Conservation (phyloP, 371 early-diverging fungal genomes). For the Massospora cicadina region DNA sequence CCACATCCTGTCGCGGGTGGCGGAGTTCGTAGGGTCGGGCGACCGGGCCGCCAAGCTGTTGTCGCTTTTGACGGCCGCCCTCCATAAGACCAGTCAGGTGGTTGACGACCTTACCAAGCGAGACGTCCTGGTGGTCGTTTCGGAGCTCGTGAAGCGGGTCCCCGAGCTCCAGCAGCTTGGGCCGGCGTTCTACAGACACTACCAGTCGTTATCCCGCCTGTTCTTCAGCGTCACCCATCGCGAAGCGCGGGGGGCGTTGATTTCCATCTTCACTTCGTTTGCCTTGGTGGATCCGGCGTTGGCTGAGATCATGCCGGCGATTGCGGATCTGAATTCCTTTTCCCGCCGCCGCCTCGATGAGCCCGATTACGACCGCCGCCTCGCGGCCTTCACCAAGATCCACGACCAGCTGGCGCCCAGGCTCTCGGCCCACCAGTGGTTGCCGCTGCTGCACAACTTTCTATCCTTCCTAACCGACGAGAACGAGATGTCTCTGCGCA, state of each 20-base stretch:
- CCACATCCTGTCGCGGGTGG: slow-evolving; percentile 53
- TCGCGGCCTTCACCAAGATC: slow-evolving; percentile 54
- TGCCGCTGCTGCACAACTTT: slow-evolving; percentile 78
- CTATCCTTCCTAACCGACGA: slow-evolving; percentile 55
- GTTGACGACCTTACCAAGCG: slow-evolving; percentile 69
- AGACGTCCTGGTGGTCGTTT: slow-evolving; percentile 62
- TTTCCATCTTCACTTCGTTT: slow-evolving; percentile 39
- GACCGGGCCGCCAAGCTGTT: slow-evolving; percentile 45
- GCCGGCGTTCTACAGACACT: slow-evolving; percentile 25
- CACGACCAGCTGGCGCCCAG: slow-evolving; percentile 37
- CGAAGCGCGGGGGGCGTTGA: slow-evolving; percentile 36
- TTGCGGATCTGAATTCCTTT: slow-evolving; percentile 59
- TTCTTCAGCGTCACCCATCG: slow-evolving; percentile 33
- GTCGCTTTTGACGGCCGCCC: slow-evolving; percentile 62
- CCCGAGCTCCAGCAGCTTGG: slow-evolving; percentile 18
- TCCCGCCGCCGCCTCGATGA: slow-evolving; percentile 61
- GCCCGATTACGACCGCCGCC: slow-evolving; percentile 66
- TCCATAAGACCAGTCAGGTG: slow-evolving; percentile 41
- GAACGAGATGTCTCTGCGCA: slow-evolving; percentile 76
- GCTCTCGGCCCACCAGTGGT: slow-evolving; percentile 58
- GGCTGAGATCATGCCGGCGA: slow-evolving; percentile 26
- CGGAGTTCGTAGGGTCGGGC: slow-evolving; percentile 46
- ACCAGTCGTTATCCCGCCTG: slow-evolving; percentile 36
- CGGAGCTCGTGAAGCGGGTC: slow-evolving; percentile 28
- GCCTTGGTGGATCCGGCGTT: slow-evolving; percentile 37